A percentile compares a stretch with the other conserved stretches of the same genome.
These are phyloP conservation scores for Puccinia horiana DNA, from an alignment of 1,284 basidiomycete species.

Conservation along the genomic window DNA sequence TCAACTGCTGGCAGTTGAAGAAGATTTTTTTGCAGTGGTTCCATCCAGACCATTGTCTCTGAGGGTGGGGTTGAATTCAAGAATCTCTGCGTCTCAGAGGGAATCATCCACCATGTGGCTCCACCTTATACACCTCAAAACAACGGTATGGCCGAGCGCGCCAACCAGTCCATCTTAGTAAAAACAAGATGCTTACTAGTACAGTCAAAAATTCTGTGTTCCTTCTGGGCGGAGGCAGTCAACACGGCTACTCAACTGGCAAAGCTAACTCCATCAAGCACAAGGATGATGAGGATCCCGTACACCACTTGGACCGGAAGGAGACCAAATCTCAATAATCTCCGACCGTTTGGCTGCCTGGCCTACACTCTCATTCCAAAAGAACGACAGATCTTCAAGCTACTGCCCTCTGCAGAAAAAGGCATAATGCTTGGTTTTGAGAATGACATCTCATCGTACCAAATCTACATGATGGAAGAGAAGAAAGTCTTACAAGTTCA, in stretches of 20 bases:
- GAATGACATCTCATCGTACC: neutral
- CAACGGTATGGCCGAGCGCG: slow-evolving; percentile 5
- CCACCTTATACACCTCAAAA: slow-evolving; percentile 16
- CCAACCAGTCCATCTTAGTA: neutral
- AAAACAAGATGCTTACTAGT: neutral
- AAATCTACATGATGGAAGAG: neutral
- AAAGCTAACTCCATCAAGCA: neutral
- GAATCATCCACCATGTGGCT: neutral
- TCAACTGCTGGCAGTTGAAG: too few species aligned
- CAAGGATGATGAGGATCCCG: neutral
- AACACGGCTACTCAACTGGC: neutral
- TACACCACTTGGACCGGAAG: neutral
- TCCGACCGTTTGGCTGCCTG: neutral
- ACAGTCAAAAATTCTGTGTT: neutral
- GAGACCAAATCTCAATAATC: neutral
- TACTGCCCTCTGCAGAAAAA: neutral
- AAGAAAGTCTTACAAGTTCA: neutral
- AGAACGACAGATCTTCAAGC: neutral
- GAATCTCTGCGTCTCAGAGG: neutral
- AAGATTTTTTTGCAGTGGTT: too few species aligned
- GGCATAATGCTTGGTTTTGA: neutral
- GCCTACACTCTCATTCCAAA: neutral
- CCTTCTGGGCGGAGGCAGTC: slow-evolving; percentile 20
- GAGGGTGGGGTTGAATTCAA: neutral
- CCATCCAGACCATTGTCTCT: too few species aligned